These are phyloP conservation scores for Bolboschoenoplectus hybrid DNA, from an alignment of 202 grass and related monocot genomes.

Conservation along the genomic window DNA sequence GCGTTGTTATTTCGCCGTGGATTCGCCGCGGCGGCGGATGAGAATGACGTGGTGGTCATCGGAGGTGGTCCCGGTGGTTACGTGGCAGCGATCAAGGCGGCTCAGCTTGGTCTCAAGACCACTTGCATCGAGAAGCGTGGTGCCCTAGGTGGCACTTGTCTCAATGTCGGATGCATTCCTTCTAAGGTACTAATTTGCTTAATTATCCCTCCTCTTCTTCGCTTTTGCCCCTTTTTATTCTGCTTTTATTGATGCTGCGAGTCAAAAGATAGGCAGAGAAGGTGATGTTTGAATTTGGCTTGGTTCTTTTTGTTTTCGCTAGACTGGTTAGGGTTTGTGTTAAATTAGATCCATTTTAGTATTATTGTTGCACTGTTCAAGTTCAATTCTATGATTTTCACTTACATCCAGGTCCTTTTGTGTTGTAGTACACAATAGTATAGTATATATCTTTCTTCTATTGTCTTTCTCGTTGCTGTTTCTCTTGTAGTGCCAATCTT, in stretches of 20 bases:
- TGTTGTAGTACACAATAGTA: not conserved
- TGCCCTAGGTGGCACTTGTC: conserved; percentile 84
- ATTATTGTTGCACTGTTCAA: not conserved
- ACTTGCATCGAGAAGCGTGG: conserved; percentile 99
- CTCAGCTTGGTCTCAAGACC: conserved; percentile 93
- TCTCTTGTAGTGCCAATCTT: not conserved
- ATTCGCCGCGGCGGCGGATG: conserved; percentile 62
- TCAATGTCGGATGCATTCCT: conserved; percentile 99
- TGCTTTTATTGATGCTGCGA: not conserved
- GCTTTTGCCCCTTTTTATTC: not conserved
- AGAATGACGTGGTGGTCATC: conserved; percentile 94
- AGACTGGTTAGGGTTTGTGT: conserved; percentile 27
- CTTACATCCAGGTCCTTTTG: not conserved
- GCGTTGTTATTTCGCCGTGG: conserved; percentile 46
- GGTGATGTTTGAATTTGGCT: not conserved
- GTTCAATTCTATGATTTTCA: conserved; percentile 13
- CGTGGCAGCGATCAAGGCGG: conserved; percentile 97
- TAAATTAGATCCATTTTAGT: conserved; percentile 22
- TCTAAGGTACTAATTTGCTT: conserved; percentile 64
- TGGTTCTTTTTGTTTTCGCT: not conserved
- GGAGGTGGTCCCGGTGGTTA: conserved; percentile 94
- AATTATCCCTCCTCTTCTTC: not conserved
- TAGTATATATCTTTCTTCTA: not conserved
- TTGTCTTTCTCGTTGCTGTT: not conserved
- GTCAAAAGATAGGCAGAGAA: too few species aligned